Evolutionary conservation across 1,284 basidiomycete genomes (phyloP), one percentile per base, ranked within the genome.

Genomic region (Cutaneotrichosporon daszewskae): DNA sequence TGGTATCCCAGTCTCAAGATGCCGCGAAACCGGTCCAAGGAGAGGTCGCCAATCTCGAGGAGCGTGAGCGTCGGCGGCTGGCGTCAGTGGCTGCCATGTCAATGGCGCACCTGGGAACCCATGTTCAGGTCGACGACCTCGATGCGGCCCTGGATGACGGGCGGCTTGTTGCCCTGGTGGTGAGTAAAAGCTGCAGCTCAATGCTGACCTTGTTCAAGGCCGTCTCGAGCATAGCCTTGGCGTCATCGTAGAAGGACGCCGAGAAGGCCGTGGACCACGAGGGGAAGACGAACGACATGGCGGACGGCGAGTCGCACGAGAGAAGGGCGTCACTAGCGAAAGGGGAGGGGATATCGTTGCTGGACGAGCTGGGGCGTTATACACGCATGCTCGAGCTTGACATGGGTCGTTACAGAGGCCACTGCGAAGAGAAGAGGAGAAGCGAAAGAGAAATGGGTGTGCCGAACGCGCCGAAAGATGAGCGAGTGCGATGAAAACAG

Each of bases 161-260:
- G 90, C 2, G 95, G 95, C 67, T 96, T 97, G 75, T 85, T 84
- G 58, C 90, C 92, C n/a, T n/a, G n/a, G n/a, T n/a, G n/a, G n/a
- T n/a, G n/a, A n/a, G n/a, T n/a, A n/a, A n/a, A n/a, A n/a, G n/a
- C n/a, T n/a, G n/a, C n/a, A n/a, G n/a, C n/a, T n/a, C n/a, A n/a
- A n/a, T n/a, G n/a, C n/a, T n/a, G n/a, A n/a, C n/a, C 75, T 95
- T 95, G 78, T 96, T 96, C 67, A 96, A 82, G 33, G 91, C 92
- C 24, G 83, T 83, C 60, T 91, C 89, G 71, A 96, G 83, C 83
- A 94, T 89, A 54, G 85, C 81, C 54, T 89, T 88, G 20, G 91
- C 91, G 78, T 91, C 84, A 60, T 84, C 82, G 72, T 92, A 88
- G 63, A 96, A 96, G 65, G 87, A 83, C 72, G 89, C 85, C 46